Base-by-base conservation (phyloP, 202 grass and related monocot genomes). In the Alloteropsis angusta region DNA sequence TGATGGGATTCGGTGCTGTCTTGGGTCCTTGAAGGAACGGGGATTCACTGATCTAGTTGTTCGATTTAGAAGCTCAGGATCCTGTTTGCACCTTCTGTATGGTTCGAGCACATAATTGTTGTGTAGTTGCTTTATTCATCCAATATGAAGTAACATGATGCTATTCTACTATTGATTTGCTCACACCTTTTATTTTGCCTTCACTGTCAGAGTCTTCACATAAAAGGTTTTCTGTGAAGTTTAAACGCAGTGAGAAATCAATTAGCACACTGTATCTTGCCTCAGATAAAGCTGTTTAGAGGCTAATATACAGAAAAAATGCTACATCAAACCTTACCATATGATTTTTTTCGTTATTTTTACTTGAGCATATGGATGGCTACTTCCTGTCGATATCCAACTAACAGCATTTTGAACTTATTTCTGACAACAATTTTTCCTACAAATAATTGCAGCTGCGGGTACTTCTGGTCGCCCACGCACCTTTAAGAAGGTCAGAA, bases 391-490 rank as follows among this genome's bases (percentile, higher is more conserved):
- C 30, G 13, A 47, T 69, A 48, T 30, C 16, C 49, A 55, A 0
- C 8, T 11, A n/a, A 30, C 28, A 30, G 28, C 28, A 30, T 30
- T 30, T 30, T 16, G 16, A 16, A 22, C 50, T 37, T 48, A 12
- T 3, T 66, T 88, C 26, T 84, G 56, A 88, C 48, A 63, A 57
- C 11, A 16, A 28, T 32, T 39, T 6, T 67, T 16, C 28, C 28
- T 50, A 83, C 60, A 92, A 82, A 83, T 88, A 56, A 78, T 81
- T 88, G 83, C 90, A 99, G 96, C 79, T 75, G 72, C 92, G 86
- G 96, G 96, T 80, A 89, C 88, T 23, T 96, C 96, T 80, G 54
- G 79, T 61, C 92, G 96, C 7, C 96, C 92, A 37, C 88, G 90
- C 59, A 90, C 84, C 7, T 99, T 96, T 89, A 99, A 88, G 75